Evolutionary conservation across 2,329 filamentous ascomycete species (phyloP).

Genomic region (Calonectria hongkongensis): DNA sequence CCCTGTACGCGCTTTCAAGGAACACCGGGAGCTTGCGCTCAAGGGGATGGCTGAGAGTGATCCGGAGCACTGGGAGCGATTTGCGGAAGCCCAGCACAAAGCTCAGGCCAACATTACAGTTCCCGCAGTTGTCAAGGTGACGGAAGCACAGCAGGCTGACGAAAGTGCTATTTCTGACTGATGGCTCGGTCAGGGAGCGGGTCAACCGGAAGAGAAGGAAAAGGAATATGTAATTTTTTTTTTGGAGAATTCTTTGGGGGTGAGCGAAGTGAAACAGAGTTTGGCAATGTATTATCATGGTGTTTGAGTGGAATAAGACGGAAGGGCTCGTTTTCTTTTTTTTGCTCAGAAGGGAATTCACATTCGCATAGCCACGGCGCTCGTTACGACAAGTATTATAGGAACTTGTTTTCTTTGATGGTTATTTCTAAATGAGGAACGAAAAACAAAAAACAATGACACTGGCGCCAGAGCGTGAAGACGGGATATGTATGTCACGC

Average conservation of each 20-base stretch:
- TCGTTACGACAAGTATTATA: slow-evolving; percentile 47
- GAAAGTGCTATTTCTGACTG: slow-evolving; percentile 67
- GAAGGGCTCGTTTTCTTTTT: slow-evolving; percentile 36
- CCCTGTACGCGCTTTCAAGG: slow-evolving; percentile 76
- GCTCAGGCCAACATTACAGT: slow-evolving; percentile 71
- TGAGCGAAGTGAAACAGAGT: slow-evolving; percentile 12
- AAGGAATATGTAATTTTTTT: neutral
- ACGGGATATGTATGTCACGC: neutral
- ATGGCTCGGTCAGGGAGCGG: slow-evolving; percentile 9
- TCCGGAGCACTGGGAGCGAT: slow-evolving; percentile 78
- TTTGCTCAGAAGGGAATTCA: slow-evolving; percentile 38
- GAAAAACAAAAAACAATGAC: neutral
- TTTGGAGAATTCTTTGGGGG: neutral
- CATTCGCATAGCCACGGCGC: slow-evolving; percentile 52
- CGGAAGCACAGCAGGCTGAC: slow-evolving; percentile 53
- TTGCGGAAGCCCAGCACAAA: slow-evolving; percentile 78
- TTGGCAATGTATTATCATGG: slow-evolving; percentile 41
- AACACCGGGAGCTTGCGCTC: slow-evolving; percentile 71
- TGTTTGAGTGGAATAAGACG: slow-evolving; percentile 35
- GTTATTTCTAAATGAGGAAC: slow-evolving; percentile 48
- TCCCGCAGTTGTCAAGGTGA: slow-evolving; percentile 52
- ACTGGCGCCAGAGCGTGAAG: neutral
- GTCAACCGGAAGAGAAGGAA: slow-evolving; percentile 10
- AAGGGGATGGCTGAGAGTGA: slow-evolving; percentile 75
- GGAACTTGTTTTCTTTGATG: slow-evolving; percentile 34